Evolutionary conservation across 257 asterid species (phyloP).

Genomic region (Nicotiana paniculata): DNA sequence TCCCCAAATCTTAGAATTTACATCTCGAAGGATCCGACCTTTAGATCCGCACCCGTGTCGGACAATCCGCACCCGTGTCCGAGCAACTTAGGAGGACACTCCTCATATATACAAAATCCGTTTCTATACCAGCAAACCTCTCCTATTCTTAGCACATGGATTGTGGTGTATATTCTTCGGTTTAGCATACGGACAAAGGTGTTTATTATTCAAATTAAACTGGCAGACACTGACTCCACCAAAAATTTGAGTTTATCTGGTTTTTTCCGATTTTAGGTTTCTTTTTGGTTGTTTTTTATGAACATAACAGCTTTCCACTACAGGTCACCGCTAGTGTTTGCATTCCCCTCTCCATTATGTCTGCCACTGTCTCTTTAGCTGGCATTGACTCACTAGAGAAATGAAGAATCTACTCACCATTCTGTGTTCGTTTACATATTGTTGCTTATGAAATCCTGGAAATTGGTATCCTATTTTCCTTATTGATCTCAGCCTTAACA

Average conservation of each 20-base stretch:
- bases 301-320: background rate
- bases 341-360: background rate
- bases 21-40: too few species aligned
- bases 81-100: background rate
- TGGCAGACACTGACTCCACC: background rate
- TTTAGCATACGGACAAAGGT: background rate
- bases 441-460: background rate
- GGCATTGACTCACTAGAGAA: background rate
- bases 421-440: background rate
- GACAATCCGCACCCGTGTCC: too few species aligned
- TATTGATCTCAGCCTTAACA: background rate
- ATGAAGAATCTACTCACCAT: background rate
- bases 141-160: background rate
- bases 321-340: background rate
- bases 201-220: background rate
- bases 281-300: background rate
- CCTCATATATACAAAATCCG: background rate
- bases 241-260: background rate
- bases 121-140: background rate
- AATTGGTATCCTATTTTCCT: background rate
- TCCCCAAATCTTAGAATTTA: too few species aligned
- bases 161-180: background rate
- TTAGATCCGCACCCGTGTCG: too few species aligned
- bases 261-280: background rate
- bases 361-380: background rate